Evolutionary conservation across 1,284 basidiomycete species (phyloP), one percentile per base, ranked within the genome.

Genomic region (Bjerkandera adusta): DNA sequence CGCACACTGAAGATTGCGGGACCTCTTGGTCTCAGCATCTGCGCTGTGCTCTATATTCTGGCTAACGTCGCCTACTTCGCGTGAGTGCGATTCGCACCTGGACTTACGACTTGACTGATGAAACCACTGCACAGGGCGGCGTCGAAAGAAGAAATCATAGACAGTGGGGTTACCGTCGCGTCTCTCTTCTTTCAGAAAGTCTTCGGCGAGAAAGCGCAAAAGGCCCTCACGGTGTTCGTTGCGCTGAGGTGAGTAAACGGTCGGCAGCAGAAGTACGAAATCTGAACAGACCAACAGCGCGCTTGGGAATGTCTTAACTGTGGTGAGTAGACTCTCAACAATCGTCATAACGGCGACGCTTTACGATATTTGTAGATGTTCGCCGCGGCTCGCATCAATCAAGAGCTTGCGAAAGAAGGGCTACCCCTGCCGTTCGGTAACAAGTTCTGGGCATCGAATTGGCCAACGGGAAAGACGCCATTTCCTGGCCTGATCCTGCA

Each of bases 41-140:
- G 83, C 10, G 71, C 77, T 0, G 56, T 71, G 1, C 68, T 79
- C 2, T 88, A 86, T 53, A 45, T 86, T 15, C 68, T 75, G 15
- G 75, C 85, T 41, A 87, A 87, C 53, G 56, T 85, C 13, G 78
- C 83, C 5, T 88, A 86, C 62, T 85, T 85, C 55, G 74, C 80
- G 83, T 83, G 18, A 76, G 80, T 73, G 16, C 24, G 15, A 34
- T 29, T 40, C 8, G 26, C 26, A 15, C 4, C n/a, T 30, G 22
- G 11, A 13, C 24, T 11, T 41, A 29, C 24, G 11, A 15, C 12
- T 15, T n/a, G n/a, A 13, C 21, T 10, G 13, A 16, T 24, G 11
- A 25, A 13, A 25, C 18, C 12, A 12, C 30, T 22, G 3, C 24
- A n/a, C 29, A 46, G 49, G 0, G 83, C 75, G 3, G 77, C 84